Evolutionary conservation across 768 basidiomycete species (phyloP).

Genomic region (Rubroboletus satanas): DNA sequence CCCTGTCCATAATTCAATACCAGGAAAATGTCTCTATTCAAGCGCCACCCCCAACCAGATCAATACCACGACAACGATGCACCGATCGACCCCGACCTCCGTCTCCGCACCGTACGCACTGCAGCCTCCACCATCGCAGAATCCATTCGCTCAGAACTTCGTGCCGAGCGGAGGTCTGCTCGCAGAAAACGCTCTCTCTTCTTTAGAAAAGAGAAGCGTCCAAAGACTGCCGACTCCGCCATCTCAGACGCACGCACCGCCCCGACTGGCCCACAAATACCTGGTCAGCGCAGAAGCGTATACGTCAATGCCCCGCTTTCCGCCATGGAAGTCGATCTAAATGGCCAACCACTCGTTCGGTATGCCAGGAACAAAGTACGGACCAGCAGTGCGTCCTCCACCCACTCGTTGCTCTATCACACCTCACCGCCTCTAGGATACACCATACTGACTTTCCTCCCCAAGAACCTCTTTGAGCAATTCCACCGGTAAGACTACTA

Average conservation of each 20-base stretch:
- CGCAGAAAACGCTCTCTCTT: conserved; percentile 46
- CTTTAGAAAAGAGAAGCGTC: conserved; percentile 58
- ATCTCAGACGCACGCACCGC: conserved; percentile 25
- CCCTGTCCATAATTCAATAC: conserved; percentile 13
- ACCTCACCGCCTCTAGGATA: conserved; percentile 56
- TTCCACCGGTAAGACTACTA: conserved; percentile 65
- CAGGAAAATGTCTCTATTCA: conserved; percentile 35
- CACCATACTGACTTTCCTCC: conserved; percentile 84
- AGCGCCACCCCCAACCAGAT: conserved; percentile 34
- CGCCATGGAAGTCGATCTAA: conserved; percentile 56
- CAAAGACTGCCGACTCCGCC: conserved; percentile 31
- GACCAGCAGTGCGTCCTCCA: conserved; percentile 72
- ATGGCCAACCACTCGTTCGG: conserved; percentile 74
- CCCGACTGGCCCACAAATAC: conserved; percentile 29
- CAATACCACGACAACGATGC: conserved; percentile 57
- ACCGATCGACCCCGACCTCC: conserved; percentile 77
- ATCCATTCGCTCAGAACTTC: conserved; percentile 74
- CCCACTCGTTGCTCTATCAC: neutral
- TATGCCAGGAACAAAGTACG: conserved; percentile 92
- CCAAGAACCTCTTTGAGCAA: conserved; percentile 93
- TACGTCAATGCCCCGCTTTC: conserved; percentile 76
- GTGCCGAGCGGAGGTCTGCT: conserved; percentile 51
- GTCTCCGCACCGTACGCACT: conserved; percentile 88
- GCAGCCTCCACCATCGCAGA: conserved; percentile 89
- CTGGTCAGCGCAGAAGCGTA: conserved; percentile 64